Base-by-base conservation (phyloP, 257 asterid genomes). In the Ligustrum vulgare region DNA sequence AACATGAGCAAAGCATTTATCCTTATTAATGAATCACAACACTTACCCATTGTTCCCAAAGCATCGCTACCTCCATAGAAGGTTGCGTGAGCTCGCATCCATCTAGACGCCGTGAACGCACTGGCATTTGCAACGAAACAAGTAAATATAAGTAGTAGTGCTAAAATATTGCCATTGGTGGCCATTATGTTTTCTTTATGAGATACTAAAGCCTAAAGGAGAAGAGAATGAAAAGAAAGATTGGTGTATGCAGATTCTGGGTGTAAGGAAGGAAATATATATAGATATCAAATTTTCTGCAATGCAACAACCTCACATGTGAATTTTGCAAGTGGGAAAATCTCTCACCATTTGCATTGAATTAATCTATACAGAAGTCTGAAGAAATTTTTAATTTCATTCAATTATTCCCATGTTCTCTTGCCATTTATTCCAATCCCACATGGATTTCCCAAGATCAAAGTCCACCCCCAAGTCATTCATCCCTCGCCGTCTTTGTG, bases 11-110 rank as follows among this genome's bases (percentile, higher is more conserved):
- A n/a, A n/a, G n/a, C n/a, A n/a, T n/a, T n/a, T n/a, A n/a, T n/a
- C 31, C 31, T 28, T 28, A 28, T 28, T 1, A 28, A 28, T 28
- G 31, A 28, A 28, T 28, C 31, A 28, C 31, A 28, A 28, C 10
- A 67, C 84, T 71, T 67, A 85, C 89, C 87, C 89, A 85, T 85
- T 39, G 89, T 85, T 41, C 89, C 89, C 43, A 87, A 82, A n/a
- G 89, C 89, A 73, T 85, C 89, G 25, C 85, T 72, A 10, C 89
- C 89, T 4, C 89, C 89, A 73, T 85, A 82, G 51, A 85, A 85
- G 22, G 89, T 85, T 2, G 89, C 87, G 58, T 80, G 85, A 39
- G 89, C 89, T 65, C 77, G 78, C 76, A 71, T 74, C 89, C 83
- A 85, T 20, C 85, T 82, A 8, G 89, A 80, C 51, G 87, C 83